Evolutionary conservation across 495 filamentous ascomycete species (phyloP), one percentile per base, ranked within the genome.

Genomic region (Aspergillus conjunctus): DNA sequence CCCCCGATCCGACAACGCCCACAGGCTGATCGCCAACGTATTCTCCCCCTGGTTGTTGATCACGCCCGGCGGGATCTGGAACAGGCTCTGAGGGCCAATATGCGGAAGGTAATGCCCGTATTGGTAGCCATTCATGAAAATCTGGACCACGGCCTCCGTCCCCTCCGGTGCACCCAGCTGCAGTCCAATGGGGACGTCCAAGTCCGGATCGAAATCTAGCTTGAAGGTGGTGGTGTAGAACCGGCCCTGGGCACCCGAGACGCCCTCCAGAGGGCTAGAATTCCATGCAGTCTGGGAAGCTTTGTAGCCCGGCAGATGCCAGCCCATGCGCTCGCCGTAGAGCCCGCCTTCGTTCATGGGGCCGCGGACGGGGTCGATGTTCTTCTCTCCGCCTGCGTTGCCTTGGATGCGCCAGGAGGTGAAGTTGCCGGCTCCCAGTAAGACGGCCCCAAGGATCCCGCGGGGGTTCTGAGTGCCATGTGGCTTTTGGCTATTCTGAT

Each of bases 281-380:
- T 61, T 56, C 21, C 53, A 65, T 59, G 81, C 85, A 9, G 59
- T 67, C n/a, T 66, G 54, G 12, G 64, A 74, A 15, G 83, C 81
- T 20, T 58, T 51, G 52, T 85, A 82, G 4, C 79, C 77, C 0
- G 89, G 89, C 0, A 88, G 77, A 67, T 89, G 86, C 69, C 76
- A 89, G 5, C 89, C 89, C 52, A 85, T 74, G 7, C 89, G 78
- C 64, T 91, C 90, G 10, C 79, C 82, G 53, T 75, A 86, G 7
- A 90, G 65, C 0, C 84, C 88, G 30, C 88, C 88, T 73, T 92
- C 90, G 61, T 93, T 93, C 62, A 91, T 65, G 15, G 87, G 88
- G 1, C 88, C 88, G 21, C 88, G 84, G 1, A 77, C 72, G 3
- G 78, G 77, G 58, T 93, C 90, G 9, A 72, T 58, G 68, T 88